Percentiles rank a stretch among this genome's conserved stretches.
Evolutionary conservation across 495 filamentous ascomycete species (phyloP).

Genomic region (Hyaloscypha hepaticicola): DNA sequence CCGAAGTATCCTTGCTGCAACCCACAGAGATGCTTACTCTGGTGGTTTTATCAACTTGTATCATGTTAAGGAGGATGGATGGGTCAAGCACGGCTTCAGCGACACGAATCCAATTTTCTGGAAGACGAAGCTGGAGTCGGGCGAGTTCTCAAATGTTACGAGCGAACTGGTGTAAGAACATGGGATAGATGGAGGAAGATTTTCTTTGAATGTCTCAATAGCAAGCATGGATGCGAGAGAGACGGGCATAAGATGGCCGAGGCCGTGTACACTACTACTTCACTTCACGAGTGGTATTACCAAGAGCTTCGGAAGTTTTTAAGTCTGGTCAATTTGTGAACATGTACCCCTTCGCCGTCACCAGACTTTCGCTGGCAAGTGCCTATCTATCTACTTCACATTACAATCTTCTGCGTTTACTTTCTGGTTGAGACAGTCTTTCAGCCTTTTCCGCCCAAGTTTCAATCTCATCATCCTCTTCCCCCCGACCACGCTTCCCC

Average conservation of each 20-base stretch:
- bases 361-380: neutral
- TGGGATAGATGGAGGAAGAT: constrained; percentile 16
- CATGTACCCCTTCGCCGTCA: neutral
- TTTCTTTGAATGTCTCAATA: constrained; percentile 32
- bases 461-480: too few relatives aligned
- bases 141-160: constrained; percentile 97
- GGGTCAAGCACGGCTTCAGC: constrained; percentile 96
- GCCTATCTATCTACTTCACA: neutral
- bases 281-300: constrained; percentile 35
- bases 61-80: constrained; percentile 96
- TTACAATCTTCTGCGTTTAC: neutral
- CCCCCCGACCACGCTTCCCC: too few relatives aligned
- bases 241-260: constrained; percentile 4
- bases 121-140: constrained; percentile 97
- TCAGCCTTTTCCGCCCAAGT: too few relatives aligned
- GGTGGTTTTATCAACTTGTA: constrained; percentile 98
- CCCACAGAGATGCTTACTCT: constrained; percentile 95
- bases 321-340: neutral
- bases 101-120: constrained; percentile 97
- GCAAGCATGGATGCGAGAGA: constrained; percentile 21
- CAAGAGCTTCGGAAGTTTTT: constrained; percentile 1
- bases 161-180: constrained; percentile 55
- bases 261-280: constrained; percentile 34
- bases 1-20: constrained; percentile 92
- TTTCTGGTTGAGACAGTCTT: neutral